phyloP scores from a whole-genome alignment of 805 yeast genomes.

The Wickerhamiella allomyrinae region DNA sequence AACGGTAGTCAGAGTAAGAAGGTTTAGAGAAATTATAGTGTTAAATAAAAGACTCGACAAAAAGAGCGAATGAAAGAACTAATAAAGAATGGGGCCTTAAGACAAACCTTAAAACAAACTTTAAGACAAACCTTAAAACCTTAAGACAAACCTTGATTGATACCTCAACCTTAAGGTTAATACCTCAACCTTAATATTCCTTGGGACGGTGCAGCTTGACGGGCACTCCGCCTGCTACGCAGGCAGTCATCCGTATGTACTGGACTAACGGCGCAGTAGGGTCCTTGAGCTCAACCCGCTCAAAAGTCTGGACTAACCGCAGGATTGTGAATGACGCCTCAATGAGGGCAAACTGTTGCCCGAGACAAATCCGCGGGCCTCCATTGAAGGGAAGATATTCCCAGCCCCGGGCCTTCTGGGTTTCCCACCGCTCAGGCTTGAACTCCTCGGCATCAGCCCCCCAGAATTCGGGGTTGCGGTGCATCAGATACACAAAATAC shows the following conservation, averaged over 20 bases:
- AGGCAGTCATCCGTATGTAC: not conserved
- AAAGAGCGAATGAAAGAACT: no score
- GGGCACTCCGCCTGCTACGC: not conserved
- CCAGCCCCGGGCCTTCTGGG: constrained; percentile 26
- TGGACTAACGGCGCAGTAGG: not conserved
- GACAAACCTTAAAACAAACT: no score
- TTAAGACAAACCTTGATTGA: no score
- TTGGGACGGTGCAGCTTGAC: not conserved
- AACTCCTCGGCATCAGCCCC: constrained; percentile 30
- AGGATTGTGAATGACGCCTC: constrained; percentile 31
- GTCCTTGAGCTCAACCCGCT: constrained; percentile 3
- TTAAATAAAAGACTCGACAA: no score
- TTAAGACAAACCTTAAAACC: no score
- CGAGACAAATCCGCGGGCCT: constrained; percentile 37
- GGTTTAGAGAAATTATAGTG: no score
- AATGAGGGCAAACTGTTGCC: constrained; percentile 39
- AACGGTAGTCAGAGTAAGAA: no score
- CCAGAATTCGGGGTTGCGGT: constrained; percentile 25
- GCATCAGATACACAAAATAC: constrained; percentile 28
- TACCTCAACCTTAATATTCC: no score
- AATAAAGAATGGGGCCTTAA: no score
- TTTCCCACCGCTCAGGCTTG: constrained; percentile 34
- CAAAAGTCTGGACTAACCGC: constrained; percentile 26
- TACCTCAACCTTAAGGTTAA: no score
- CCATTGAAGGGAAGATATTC: constrained; percentile 35